Conservation (phyloP, 73 alveolate species). For the Effrenium voratum region DNA sequence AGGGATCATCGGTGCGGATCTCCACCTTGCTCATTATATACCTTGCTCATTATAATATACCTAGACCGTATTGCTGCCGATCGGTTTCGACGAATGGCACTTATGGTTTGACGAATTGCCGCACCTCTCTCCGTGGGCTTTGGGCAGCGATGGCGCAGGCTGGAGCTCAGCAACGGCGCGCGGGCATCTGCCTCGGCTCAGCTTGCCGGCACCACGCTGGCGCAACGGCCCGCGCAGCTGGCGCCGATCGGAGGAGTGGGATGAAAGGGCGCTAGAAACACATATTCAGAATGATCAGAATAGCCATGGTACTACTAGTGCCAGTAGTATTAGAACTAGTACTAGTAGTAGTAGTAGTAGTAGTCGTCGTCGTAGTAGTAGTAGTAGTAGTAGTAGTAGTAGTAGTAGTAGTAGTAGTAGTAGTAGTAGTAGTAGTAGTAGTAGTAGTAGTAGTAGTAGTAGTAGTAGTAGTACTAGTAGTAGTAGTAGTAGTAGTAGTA, state of each 20-base stretch:
- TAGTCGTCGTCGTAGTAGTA: background rate
- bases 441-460: too few species aligned
- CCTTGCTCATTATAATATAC: background rate
- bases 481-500: too few species aligned
- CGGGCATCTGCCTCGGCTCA: background rate
- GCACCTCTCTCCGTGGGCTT: background rate
- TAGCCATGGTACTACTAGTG: background rate
- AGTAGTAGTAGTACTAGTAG: too few species aligned
- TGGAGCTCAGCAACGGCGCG: constrained; percentile 38
- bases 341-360: background rate
- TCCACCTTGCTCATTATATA: background rate
- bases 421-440: too few species aligned
- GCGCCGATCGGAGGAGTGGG: background rate
- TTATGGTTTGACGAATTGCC: background rate
- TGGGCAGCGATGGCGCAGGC: background rate
- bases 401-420: too few species aligned
- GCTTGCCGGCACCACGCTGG: background rate
- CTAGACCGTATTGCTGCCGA: background rate
- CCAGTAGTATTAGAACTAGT: background rate
- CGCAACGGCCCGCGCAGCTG: background rate
- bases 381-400: too few species aligned
- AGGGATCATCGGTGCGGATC: background rate
- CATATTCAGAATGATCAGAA: background rate
- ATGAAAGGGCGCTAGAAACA: background rate
- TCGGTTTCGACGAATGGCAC: too few species aligned